phyloP scores from a whole-genome alignment of 164 flowering plant species.

The Chimonanthus praecox region DNA sequence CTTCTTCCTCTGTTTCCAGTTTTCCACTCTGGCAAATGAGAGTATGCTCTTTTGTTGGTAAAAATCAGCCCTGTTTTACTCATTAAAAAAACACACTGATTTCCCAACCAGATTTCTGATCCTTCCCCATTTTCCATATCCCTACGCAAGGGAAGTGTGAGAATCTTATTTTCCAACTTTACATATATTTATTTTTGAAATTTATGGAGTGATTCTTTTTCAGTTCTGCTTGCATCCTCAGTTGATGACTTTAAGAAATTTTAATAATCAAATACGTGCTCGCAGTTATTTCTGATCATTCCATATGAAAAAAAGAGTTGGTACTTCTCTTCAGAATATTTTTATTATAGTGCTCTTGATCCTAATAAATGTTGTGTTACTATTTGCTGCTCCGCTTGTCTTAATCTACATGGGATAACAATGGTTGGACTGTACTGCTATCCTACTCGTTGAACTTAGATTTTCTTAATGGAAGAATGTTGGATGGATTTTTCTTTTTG shows the following conservation, averaged over 20 bases:
- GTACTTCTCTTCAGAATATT: background rate
- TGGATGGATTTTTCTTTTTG: background rate
- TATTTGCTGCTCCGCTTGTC: background rate
- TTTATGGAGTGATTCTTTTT: background rate
- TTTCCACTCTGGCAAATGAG: too few species aligned
- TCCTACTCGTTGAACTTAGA: background rate
- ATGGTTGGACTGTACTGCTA: background rate
- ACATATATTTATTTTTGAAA: too few species aligned
- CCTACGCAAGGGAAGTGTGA: too few species aligned
- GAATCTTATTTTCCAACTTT: too few species aligned
- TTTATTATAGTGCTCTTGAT: background rate
- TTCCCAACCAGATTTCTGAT: too few species aligned
- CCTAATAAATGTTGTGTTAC: background rate
- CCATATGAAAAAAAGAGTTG: background rate
- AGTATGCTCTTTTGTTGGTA: too few species aligned
- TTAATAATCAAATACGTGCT: background rate
- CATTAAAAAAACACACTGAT: too few species aligned
- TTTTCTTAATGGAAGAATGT: background rate
- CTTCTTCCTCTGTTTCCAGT: too few species aligned
- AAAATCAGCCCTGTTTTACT: too few species aligned
- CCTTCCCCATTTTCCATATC: too few species aligned
- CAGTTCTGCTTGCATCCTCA: background rate
- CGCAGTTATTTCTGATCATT: too few species aligned
- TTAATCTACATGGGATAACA: background rate
- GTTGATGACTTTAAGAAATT: too few species aligned